phyloP scores from a whole-genome alignment of 768 basidiomycete genomes.

The Tulasnella sp. region DNA sequence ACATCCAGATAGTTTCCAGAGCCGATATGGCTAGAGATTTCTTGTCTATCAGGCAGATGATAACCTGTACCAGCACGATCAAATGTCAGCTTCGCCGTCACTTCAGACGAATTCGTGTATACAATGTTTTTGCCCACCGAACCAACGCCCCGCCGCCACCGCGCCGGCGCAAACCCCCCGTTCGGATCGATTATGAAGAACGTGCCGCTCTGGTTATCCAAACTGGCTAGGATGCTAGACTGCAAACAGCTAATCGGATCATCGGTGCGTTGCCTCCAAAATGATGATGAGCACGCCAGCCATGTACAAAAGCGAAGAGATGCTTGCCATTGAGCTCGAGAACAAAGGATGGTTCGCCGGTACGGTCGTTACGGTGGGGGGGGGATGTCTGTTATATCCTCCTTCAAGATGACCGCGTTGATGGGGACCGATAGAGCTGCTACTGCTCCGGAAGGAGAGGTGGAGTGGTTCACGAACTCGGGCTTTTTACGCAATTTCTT shows the following conservation, averaged over 20 bases:
- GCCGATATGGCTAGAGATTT: background rate
- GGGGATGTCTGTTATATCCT: background rate
- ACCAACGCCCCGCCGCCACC: slow-evolving; percentile 11
- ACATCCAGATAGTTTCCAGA: slow-evolving; percentile 2
- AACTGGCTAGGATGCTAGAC: background rate
- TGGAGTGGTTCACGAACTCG: background rate
- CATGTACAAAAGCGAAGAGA: background rate
- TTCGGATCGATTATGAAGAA: slow-evolving; percentile 4
- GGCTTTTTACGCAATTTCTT: background rate
- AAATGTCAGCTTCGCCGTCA: too few species aligned
- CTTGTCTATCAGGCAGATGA: background rate
- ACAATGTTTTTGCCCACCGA: too few species aligned
- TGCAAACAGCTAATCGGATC: slow-evolving; percentile 6
- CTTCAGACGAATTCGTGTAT: too few species aligned
- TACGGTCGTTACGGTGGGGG: background rate
- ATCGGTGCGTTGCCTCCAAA: slow-evolving; percentile 2
- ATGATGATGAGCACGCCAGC: slow-evolving; percentile 1
- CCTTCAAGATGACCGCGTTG: background rate
- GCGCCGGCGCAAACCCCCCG: background rate
- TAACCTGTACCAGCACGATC: background rate
- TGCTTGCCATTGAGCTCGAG: background rate
- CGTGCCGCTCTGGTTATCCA: slow-evolving; percentile 6
- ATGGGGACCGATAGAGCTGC: too few species aligned
- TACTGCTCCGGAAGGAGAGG: background rate
- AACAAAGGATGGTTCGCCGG: background rate